These are phyloP conservation scores for Beauveria medogensis DNA, from an alignment of 2,329 filamentous ascomycete species.

Conservation along the genomic window DNA sequence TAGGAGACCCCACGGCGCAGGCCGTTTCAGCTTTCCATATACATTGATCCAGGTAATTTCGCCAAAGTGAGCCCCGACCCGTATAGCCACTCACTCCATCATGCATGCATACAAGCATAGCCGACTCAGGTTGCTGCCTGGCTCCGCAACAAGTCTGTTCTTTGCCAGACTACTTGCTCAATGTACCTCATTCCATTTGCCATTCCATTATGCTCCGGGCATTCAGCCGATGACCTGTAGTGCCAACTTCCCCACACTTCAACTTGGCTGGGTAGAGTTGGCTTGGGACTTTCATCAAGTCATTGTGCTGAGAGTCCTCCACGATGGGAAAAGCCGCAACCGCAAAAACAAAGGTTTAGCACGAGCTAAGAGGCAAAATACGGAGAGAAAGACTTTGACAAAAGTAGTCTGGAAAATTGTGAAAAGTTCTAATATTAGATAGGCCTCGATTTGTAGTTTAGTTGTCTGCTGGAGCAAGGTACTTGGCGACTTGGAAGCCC, in stretches of 20 bases:
- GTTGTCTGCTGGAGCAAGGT: background rate
- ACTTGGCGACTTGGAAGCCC: background rate
- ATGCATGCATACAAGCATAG: background rate
- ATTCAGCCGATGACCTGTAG: background rate
- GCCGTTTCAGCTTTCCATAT: background rate
- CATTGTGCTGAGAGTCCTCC: background rate
- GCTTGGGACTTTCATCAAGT: background rate
- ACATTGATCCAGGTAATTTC: background rate
- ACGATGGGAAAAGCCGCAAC: background rate
- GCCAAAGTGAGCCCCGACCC: background rate
- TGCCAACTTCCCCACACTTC: background rate
- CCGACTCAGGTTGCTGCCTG: background rate
- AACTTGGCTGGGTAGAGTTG: background rate
- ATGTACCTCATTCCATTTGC: background rate
- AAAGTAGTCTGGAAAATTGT: background rate
- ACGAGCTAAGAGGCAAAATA: background rate
- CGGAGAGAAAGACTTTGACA: background rate
- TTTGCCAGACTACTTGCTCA: background rate
- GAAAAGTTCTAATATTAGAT: background rate
- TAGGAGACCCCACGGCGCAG: background rate
- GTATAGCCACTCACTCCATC: background rate
- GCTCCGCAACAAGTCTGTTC: background rate
- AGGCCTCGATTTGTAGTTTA: background rate
- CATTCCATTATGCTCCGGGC: background rate
- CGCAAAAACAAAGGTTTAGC: background rate